Evolutionary conservation across 768 basidiomycete species (phyloP), one percentile per base, ranked within the genome.

Genomic region (Clathrus columnatus): DNA sequence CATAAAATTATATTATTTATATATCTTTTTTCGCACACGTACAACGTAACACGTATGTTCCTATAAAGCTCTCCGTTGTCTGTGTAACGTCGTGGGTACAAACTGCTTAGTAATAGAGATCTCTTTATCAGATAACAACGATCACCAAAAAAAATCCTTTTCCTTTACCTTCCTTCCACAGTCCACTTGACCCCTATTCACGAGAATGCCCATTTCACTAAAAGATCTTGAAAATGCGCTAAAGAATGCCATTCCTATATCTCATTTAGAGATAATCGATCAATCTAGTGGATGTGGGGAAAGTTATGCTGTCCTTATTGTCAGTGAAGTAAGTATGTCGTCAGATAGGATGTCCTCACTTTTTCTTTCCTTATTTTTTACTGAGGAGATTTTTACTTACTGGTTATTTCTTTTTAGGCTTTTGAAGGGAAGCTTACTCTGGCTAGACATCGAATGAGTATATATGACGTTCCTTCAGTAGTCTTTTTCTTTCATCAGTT

Each of bases 341-440:
- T n/a, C 20, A n/a, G 7, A 6, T 8, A 28, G 36, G 47, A 24
- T 48, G 45, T 5, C 42, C 16, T 47, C n/a, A 26, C 29, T 30
- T 2, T 48, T 30, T 11, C n/a, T 29, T 45, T 24, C 36, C 24
- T 45, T 44, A 6, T 36, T 20, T 28, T 48, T 26, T 48, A 36
- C 26, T 57, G 50, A 46, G 16, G 32, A 20, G 16, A 20, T 23
- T 24, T 27, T 17, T 46, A 32, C 28, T 32, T 42, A 42, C 57
- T 26, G 18, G 10, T 10, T 18, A 23, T 16, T 2, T 23, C 16
- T 18, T 23, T 10, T 3, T 18, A 87, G 83, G 81, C 76, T 0
- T 91, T 91, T 62, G 81, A 87, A 67, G 87, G 87, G 6, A 87
- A 88, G 69, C 76, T 75, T 11, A 90, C 86, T n/a, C 74, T 92